Conservation (phyloP, 1,284 basidiomycete species). For the Ganoderma leucocontextum region DNA sequence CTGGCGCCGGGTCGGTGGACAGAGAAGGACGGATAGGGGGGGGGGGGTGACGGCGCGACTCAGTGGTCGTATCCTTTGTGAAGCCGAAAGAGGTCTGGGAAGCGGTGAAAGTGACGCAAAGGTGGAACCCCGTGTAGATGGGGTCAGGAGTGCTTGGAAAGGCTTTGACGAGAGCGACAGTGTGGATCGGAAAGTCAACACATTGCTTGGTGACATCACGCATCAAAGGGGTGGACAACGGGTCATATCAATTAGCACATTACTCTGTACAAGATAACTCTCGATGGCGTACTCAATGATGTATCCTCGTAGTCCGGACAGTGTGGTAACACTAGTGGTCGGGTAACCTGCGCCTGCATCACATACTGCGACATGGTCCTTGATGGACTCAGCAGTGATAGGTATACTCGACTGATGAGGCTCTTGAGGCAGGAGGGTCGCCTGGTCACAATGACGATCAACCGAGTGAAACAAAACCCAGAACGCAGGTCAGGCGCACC, state of each 20-base stretch:
- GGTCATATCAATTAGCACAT: conserved; percentile 12
- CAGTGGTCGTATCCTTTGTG: conserved; percentile 34
- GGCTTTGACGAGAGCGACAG: conserved; percentile 67
- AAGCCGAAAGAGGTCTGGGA: conserved; percentile 41
- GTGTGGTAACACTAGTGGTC: conserved; percentile 65
- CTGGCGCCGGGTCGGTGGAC: conserved; percentile 51
- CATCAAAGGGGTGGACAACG: conserved; percentile 6
- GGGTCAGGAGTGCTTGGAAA: conserved; percentile 66
- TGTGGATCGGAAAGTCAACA: conserved; percentile 70
- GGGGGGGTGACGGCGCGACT: conserved; percentile 28
- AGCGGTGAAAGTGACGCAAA: conserved; percentile 61
- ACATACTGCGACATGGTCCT: conserved; percentile 79
- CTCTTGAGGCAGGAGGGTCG: conserved; percentile 79
- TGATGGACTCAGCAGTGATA: conserved; percentile 79
- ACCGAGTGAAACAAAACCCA: conserved; percentile 9
- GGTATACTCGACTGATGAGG: conserved; percentile 53
- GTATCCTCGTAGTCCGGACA: conserved; percentile 82
- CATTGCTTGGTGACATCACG: conserved; percentile 51
- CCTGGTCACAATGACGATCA: conserved; percentile 52
- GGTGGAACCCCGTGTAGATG: conserved; percentile 57
- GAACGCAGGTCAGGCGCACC: conserved; percentile 55
- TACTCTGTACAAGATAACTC: conserved; percentile 27
- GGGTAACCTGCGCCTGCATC: conserved; percentile 55
- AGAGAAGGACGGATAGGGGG: conserved; percentile 60
- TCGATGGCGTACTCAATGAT: conserved; percentile 59